phyloP scores from a whole-genome alignment of 2,329 filamentous ascomycete genomes.

The Lasiodiplodia citricola region DNA sequence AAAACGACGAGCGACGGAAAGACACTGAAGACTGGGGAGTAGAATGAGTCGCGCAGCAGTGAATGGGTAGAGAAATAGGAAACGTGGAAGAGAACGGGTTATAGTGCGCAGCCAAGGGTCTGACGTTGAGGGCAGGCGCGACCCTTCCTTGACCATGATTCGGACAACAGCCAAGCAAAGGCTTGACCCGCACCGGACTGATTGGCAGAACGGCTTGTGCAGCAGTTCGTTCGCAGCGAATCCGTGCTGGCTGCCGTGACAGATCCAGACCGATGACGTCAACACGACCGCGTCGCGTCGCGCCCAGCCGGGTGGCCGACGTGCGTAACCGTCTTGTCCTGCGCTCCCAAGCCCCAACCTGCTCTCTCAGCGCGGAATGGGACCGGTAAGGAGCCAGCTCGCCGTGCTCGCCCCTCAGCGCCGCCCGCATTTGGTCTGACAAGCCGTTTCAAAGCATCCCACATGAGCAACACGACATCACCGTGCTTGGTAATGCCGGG shows the following conservation, averaged over 20 bases:
- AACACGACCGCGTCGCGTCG: too few relatives aligned
- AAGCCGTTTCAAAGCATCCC: slow-evolving; percentile 1
- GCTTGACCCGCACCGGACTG: neutral
- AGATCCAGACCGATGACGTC: neutral
- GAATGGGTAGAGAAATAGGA: neutral
- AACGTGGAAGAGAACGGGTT: neutral
- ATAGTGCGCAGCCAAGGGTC: slow-evolving; percentile 4
- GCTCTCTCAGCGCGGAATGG: neutral
- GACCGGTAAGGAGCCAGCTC: neutral
- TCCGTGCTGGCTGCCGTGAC: neutral
- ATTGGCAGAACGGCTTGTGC: neutral
- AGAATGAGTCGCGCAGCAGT: neutral
- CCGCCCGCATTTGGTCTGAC: neutral
- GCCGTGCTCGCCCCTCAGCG: neutral
- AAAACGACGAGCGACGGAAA: neutral
- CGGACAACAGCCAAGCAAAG: neutral
- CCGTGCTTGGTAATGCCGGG: slow-evolving; percentile 9
- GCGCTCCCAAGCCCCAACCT: neutral
- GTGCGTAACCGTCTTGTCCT: neutral
- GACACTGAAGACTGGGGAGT: too few relatives aligned
- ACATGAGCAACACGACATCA: neutral
- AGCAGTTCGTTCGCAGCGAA: neutral
- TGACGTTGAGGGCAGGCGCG: slow-evolving; percentile 9
- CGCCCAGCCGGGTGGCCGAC: neutral
- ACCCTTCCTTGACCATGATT: neutral